phyloP scores from a whole-genome alignment of 129 eudicot genomes.

The Tagetes patula region DNA sequence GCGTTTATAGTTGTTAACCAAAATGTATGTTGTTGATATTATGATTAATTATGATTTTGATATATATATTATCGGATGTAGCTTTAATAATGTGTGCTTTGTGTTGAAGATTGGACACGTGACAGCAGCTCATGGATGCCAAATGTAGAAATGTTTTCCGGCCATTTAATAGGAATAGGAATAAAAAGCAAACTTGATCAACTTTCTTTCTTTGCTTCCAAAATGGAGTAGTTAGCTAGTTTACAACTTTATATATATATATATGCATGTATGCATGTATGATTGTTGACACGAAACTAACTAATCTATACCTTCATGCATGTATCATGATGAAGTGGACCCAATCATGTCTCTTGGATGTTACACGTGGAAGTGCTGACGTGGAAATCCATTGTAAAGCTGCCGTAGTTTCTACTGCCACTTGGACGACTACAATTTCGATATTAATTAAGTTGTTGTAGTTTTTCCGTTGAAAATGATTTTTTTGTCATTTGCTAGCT shows the following conservation, averaged over 20 bases:
- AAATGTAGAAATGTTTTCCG: conserved; percentile 13
- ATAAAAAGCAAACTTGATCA: conserved; percentile 17
- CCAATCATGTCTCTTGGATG: conserved; percentile 17
- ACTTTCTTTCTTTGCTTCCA: background rate
- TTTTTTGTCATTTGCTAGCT: background rate
- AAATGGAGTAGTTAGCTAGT: background rate
- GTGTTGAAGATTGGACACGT: conserved; percentile 1
- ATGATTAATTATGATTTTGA: background rate
- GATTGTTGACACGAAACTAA: conserved; percentile 23
- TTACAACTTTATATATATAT: too few relatives aligned
- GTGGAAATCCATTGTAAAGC: conserved; percentile 25
- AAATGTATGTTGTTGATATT: too few relatives aligned
- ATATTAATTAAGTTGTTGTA: background rate
- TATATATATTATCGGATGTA: background rate
- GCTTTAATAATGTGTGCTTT: conserved; percentile 3
- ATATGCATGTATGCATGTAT: conserved; percentile 13
- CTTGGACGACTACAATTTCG: conserved; percentile 16
- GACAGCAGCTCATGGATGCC: conserved; percentile 17
- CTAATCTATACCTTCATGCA: conserved; percentile 8
- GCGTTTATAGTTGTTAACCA: too few relatives aligned
- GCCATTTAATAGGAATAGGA: background rate
- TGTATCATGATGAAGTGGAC: conserved; percentile 22
- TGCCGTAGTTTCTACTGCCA: conserved; percentile 19
- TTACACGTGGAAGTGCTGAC: conserved; percentile 29
- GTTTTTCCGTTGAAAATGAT: background rate